A percentile compares a stretch with the other conserved stretches of the same genome.
Conservation (phyloP, 2,329 filamentous ascomycete genomes). For the Pyrenophora seminiperda region DNA sequence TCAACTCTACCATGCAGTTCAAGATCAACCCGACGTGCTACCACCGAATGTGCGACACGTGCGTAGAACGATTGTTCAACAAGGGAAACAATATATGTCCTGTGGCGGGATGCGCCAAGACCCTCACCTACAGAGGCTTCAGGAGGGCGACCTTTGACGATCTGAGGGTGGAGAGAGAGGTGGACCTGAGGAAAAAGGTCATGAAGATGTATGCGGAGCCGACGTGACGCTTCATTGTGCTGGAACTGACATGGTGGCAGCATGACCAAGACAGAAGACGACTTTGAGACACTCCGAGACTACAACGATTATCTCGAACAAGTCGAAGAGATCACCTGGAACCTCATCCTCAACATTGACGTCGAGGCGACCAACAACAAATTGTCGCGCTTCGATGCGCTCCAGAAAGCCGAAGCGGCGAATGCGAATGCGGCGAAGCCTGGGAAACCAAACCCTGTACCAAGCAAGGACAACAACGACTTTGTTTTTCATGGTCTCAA, state of each 20-base stretch:
- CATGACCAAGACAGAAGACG: constrained; percentile 87
- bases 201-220: constrained; percentile 57
- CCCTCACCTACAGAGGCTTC: constrained; percentile 83
- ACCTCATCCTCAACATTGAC: constrained; percentile 76
- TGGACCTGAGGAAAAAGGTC: constrained; percentile 85
- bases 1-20: constrained; percentile 92
- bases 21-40: constrained; percentile 98
- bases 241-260: constrained; percentile 50
- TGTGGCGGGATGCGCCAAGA: constrained; percentile 84
- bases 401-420: constrained; percentile 63
- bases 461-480: constrained; percentile 66
- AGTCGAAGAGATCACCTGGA: constrained; percentile 88
- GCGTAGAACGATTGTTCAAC: constrained; percentile 92
- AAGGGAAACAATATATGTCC: constrained; percentile 91
- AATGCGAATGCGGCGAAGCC: constrained; percentile 52
- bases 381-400: constrained; percentile 72
- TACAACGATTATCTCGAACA: constrained; percentile 96
- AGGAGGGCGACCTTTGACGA: constrained; percentile 89
- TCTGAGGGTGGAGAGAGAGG: constrained; percentile 85
- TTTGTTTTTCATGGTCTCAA: constrained; percentile 80
- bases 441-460: constrained; percentile 29
- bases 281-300: constrained; percentile 81
- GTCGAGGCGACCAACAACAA: constrained; percentile 65
- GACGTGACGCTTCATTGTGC: background rate
- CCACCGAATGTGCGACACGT: constrained; percentile 97